Conservation (phyloP, 495 filamentous ascomycete species). For the Apiosordaria backusii region DNA sequence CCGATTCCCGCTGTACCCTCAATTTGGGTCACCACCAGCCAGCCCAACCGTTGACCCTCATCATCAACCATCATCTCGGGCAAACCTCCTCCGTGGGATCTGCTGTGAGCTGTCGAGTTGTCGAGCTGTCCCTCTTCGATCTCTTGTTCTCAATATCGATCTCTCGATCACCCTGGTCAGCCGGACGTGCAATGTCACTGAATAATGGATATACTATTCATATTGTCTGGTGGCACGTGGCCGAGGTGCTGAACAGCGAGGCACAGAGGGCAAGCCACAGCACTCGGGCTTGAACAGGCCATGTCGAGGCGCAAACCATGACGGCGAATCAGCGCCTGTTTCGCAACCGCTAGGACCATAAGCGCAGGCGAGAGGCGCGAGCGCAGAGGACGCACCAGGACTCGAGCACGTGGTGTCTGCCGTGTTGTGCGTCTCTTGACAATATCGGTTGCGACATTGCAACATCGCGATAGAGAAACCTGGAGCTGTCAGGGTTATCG, state of each 20-base stretch:
- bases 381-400: neutral
- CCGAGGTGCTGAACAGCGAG: too few relatives aligned
- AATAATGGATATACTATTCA: too few relatives aligned
- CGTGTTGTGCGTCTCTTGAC: neutral
- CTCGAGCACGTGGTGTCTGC: neutral
- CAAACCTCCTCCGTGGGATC: neutral
- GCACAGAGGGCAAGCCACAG: too few relatives aligned
- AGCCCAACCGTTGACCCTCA: neutral
- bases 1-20: constrained; percentile 7
- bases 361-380: neutral
- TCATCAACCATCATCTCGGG: neutral
- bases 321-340: neutral
- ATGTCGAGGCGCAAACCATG: neutral
- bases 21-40: neutral
- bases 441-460: neutral
- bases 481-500: neutral
- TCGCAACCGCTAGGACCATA: neutral
- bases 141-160: neutral
- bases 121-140: too few relatives aligned
- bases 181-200: too few relatives aligned
- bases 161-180: neutral
- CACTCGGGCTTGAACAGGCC: neutral
- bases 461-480: neutral
- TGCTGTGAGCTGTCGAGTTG: neutral
- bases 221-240: too few relatives aligned